Base-by-base conservation (phyloP, 2,329 filamentous ascomycete species). In the Canariomyces notabilis region DNA sequence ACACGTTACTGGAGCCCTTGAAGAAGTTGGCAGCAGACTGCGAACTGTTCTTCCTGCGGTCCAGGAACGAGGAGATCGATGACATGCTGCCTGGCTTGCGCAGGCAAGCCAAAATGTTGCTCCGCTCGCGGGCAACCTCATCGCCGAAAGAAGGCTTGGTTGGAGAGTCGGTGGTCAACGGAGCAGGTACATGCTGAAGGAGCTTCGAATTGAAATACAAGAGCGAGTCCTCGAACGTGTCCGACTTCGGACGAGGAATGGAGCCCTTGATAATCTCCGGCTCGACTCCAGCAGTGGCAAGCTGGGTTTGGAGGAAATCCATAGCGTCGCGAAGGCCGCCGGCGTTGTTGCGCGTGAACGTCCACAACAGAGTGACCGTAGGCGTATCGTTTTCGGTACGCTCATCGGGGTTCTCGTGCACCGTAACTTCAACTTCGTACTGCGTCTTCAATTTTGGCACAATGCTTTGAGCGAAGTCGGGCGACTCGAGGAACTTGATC, bases 191-290 rank as follows among this genome's bases (percentile, higher is more conserved):
- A 59, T 94, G 89, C 67, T 97, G 93, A 44, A 98, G 79, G 37
- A 98, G 78, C 71, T 96, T 97, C 2, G 91, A 96, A 64, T 96
- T 88, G 62, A 98, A 98, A 71, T 90, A 97, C 47, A 90, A 91
- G 42, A 97, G 76, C 6, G 91, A 95, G 59, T 98, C 91, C 64
- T 98, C 93, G 55, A 98, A 98, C 0, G 93, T 96, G 66, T 98
- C 93, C 1, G 93, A 97, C 72, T 97, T 96, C 53, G 93, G 93
- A n/a, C 93, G 86, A 16, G 91, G 89, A 55, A 97, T 93, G n/a
- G 89, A 84, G 42, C 93, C 93, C 66, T 94, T 94, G 60, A 97
- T 83, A 34, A 89, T 83, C 47, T 79, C 87, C 8, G 84, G 79
- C 59, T 97, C 89, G n/a, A 96, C 80, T n/a, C 87, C 87, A 37